phyloP scores from a whole-genome alignment of 78 protist species.

The Dictyostelium intermedium region DNA sequence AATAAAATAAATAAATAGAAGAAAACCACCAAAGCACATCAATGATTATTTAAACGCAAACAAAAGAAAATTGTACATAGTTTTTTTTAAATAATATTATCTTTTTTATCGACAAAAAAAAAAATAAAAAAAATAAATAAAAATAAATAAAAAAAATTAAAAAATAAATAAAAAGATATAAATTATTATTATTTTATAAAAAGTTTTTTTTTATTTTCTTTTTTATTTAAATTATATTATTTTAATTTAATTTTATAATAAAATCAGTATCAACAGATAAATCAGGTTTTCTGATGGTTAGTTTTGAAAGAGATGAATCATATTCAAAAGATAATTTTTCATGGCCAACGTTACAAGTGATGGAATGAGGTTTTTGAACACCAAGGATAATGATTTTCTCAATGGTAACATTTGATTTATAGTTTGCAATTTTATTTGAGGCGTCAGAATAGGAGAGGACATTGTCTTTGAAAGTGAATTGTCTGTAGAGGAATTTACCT shows the following conservation, averaged over 20 bases:
- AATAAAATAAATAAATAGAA: too few relatives aligned
- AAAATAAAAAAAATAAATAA: not conserved
- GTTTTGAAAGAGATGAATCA: not conserved
- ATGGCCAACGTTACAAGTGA: not conserved
- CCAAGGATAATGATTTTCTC: constrained; percentile 83
- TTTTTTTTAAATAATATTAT: too few relatives aligned
- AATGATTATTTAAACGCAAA: not conserved
- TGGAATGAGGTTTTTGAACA: not conserved
- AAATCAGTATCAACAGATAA: constrained; percentile 17
- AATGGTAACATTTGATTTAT: not conserved
- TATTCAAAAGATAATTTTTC: constrained; percentile 33
- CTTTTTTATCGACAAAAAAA: not conserved
- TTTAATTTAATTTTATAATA: constrained; percentile 11
- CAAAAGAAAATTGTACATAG: not conserved
- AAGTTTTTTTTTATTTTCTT: not conserved
- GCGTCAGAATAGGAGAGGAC: constrained; percentile 7
- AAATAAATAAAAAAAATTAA: not conserved
- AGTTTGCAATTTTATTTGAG: not conserved
- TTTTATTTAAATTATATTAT: not conserved
- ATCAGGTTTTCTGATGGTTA: constrained; percentile 70
- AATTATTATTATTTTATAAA: not conserved
- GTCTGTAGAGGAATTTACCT: constrained; percentile 66
- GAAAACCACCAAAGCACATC: not conserved
- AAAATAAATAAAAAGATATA: not conserved
- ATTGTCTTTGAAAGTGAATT: constrained; percentile 36